Conservation (phyloP, 139 green algal species). For the Tetraselmis chui region DNA sequence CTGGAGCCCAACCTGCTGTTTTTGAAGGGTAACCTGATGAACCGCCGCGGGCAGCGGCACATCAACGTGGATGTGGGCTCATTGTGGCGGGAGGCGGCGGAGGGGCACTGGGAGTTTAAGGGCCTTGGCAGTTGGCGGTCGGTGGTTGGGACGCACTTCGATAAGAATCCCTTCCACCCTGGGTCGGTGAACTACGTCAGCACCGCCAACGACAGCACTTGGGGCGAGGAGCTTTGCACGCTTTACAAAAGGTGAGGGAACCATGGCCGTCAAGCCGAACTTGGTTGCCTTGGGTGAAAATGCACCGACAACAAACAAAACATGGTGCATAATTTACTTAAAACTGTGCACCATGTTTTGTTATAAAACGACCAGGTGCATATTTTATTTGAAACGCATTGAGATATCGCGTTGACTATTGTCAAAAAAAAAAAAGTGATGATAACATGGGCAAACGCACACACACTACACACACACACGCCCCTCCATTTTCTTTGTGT, state of each 20-base stretch:
- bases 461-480: too few relatives aligned
- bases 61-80: neutral
- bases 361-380: too few relatives aligned
- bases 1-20: neutral
- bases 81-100: neutral
- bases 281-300: too few relatives aligned
- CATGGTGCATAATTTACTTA: too few relatives aligned
- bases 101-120: neutral
- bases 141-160: neutral
- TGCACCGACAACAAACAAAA: too few relatives aligned
- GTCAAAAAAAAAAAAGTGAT: too few relatives aligned
- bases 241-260: neutral
- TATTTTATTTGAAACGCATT: too few relatives aligned
- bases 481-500: too few relatives aligned
- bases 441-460: too few relatives aligned
- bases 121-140: neutral
- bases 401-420: too few relatives aligned
- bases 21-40: neutral
- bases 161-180: neutral
- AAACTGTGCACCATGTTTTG: too few relatives aligned
- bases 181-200: neutral
- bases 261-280: too few relatives aligned
- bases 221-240: neutral
- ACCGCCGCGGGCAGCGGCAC: neutral
- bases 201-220: neutral